Evolutionary conservation across 163 green algal genomes (phyloP), one percentile per base, ranked within the genome.

Genomic region (Prototheca wickerhamii): DNA sequence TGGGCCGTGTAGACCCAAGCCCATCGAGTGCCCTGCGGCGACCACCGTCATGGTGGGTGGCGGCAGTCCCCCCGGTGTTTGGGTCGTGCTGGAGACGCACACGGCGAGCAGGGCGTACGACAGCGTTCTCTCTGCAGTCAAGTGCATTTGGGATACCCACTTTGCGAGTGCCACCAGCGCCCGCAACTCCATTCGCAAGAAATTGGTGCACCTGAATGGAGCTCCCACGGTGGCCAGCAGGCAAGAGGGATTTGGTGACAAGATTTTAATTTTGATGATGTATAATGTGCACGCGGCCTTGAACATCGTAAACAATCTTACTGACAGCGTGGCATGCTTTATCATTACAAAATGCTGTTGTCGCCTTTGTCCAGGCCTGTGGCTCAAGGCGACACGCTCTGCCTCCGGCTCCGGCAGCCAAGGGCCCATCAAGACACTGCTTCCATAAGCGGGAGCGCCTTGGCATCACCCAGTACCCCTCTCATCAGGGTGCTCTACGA

Each of bases 401-500:
- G 8, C 17, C 17, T 60, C 23, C 20, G 29, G 10, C 23, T 35
- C 53, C 53, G 53, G 53, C 53, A 37, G 53, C 53, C 23, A n/a
- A n/a, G n/a, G n/a, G n/a, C n/a, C n/a, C n/a, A n/a, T n/a, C n/a
- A n/a, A n/a, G n/a, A n/a, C 15, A 25, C 29, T 10, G 10, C 7
- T 10, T n/a, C 30, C 23, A 8, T n/a, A 35, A 10, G 7, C 23
- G 20, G 15, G 28, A 60, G 18, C 31, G 12, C 26, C 6, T 25
- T 37, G n/a, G 8, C 51, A 5, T 15, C 51, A 5, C n/a, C 51
- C 28, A 17, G n/a, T 58, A 21, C 26, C 6, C 6, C 51, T 34
- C 10, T 15, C 18, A 17, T 72, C 21, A 21, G 34, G 4, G 70
- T 87, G 23, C 64, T 69, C 3, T 87, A 71, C 52, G 74, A 89